phyloP scores from a whole-genome alignment of 805 yeast genomes.

The Saccharomycopsis fibuligera region DNA sequence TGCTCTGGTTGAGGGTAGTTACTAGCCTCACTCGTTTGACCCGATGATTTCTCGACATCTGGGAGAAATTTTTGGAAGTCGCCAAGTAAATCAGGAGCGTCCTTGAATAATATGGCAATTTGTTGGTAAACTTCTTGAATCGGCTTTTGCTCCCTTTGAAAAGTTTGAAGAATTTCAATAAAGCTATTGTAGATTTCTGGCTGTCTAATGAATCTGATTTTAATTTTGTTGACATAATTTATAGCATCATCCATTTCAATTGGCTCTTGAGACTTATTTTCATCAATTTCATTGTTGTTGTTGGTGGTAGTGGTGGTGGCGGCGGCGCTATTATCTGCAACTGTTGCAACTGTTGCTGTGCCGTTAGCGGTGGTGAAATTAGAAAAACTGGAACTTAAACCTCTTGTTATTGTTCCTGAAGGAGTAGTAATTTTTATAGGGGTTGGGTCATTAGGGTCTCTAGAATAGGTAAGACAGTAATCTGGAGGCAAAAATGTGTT shows the following conservation, averaged over 20 bases:
- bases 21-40: not conserved
- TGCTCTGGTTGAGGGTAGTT: not conserved
- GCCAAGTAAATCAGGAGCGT: constrained; percentile 89
- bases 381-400: constrained; percentile 6
- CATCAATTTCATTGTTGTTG: not conserved
- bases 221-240: constrained; percentile 91
- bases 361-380: not conserved
- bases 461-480: constrained; percentile 84
- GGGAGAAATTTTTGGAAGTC: constrained; percentile 96
- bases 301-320: not conserved
- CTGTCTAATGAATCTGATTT: constrained; percentile 85
- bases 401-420: constrained; percentile 3
- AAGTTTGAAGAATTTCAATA: constrained; percentile 90
- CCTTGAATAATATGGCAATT: constrained; percentile 79
- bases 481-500: constrained; percentile 98
- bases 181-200: constrained; percentile 95
- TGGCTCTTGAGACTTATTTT: constrained; percentile 4
- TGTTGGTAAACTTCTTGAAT: constrained; percentile 93
- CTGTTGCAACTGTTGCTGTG: not conserved
- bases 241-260: constrained; percentile 97
- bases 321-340: not conserved
- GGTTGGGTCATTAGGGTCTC: constrained; percentile 82
- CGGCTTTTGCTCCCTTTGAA: constrained; percentile 93
- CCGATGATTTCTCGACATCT: constrained; percentile 35
- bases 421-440: constrained; percentile 68